Percentiles rank a stretch among this genome's conserved stretches.
phyloP scores from a whole-genome alignment of 495 filamentous ascomycete species.

The Talaromyces adpressus region DNA sequence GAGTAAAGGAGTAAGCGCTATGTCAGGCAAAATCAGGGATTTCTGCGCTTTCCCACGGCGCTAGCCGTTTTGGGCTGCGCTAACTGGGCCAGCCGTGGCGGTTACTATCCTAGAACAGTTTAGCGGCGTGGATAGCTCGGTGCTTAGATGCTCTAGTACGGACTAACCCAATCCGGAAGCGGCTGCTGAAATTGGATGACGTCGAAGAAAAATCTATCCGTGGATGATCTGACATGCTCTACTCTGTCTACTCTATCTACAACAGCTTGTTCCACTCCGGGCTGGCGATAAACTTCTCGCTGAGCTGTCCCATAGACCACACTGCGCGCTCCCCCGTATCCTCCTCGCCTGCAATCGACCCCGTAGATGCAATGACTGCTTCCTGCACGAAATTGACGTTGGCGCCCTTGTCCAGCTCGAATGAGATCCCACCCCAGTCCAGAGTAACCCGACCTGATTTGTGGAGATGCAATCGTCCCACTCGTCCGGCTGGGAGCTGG shows the following conservation, averaged over 20 bases:
- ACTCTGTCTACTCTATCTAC: constrained; percentile 14
- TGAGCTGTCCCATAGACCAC: constrained; percentile 45
- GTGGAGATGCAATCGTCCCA: constrained; percentile 50
- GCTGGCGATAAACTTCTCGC: constrained; percentile 42
- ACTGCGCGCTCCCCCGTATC: constrained; percentile 25
- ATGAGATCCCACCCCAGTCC: constrained; percentile 44
- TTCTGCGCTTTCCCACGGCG: not conserved
- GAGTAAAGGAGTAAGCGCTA: not conserved
- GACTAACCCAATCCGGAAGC: not conserved
- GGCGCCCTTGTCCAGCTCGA: constrained; percentile 37
- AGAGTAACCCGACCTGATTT: constrained; percentile 39
- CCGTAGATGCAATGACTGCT: constrained; percentile 30
- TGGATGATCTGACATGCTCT: not conserved
- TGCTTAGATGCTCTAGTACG: not conserved
- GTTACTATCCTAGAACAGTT: not conserved
- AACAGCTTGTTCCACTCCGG: constrained; percentile 44
- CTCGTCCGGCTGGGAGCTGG: constrained; percentile 46
- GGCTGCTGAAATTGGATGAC: not conserved
- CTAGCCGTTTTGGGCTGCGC: not conserved
- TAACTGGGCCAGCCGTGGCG: not conserved
- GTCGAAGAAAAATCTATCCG: not conserved
- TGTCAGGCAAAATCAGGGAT: not conserved
- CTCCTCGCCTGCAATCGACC: constrained; percentile 5
- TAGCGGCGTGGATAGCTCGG: not conserved
- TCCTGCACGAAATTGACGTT: constrained; percentile 40